Base-by-base conservation (phyloP, 23 red algal genomes). In the Rhodosorus marinus region DNA sequence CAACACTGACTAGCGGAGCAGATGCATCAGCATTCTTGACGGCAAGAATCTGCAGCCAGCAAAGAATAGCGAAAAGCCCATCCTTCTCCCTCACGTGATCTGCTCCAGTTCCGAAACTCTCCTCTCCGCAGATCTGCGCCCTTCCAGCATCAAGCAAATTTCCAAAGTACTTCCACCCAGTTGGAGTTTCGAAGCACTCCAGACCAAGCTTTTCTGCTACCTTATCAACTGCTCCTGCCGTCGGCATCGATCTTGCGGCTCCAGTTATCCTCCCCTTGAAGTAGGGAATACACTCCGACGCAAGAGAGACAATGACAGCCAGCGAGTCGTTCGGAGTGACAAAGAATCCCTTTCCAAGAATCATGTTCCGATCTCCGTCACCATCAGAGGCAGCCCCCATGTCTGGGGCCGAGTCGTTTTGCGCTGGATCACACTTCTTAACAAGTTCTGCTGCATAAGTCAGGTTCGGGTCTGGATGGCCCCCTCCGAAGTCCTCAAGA, bases 131-230 rank as follows among this genome's bases (percentile, higher is more conserved):
- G 36, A 98, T 73, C 58, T 81, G 72, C 0, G 66, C 72, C 0
- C 69, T 59, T 6, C 66, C 72, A 6, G 90, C 70, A 14, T 72
- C 78, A 72, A 98, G 65, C 23, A 98, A 55, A 32, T 75, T 76
- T 35, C 70, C 72, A 80, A 98, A 98, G 59, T 68, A 98, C 67
- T 98, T 98, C 90, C 90, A 98, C 14, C 90, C 90, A 2, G 90
- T 98, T 9, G 90, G 90, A 2, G 76, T 77, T 24, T 85, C 78
- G 54, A 71, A 77, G 69, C 71, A 49, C n/a, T 55, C 54, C 8
- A 98, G 43, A 5, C 72, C 66, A 8, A 67, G 24, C 41, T 74
- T 76, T 35, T 65, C 63, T 1, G 77, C 78, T 0, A 98, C 90
- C 4, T 62, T 52, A 41, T 98, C 90, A 1, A 98, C 52, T 7